These are phyloP conservation scores for Aspergillus mulundensis DNA, from an alignment of 495 filamentous ascomycete genomes.

Conservation along the genomic window DNA sequence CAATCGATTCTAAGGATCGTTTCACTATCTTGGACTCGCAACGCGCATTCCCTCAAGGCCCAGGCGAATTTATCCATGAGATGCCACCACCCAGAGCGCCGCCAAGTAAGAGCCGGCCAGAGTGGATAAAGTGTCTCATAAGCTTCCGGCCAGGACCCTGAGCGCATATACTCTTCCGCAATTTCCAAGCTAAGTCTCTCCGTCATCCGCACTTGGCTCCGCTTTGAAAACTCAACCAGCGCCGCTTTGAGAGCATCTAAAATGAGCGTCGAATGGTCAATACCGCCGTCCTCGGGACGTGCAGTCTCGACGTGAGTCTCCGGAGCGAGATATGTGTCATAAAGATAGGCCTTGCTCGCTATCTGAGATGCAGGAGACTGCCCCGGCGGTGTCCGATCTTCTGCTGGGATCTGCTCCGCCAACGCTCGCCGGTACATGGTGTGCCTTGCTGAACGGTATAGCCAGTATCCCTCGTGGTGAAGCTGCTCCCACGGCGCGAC, in stretches of 20 bases:
- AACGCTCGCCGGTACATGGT: slow-evolving; percentile 53
- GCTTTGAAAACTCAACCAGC: slow-evolving; percentile 58
- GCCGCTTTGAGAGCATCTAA: slow-evolving; percentile 57
- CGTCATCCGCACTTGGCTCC: slow-evolving; percentile 59
- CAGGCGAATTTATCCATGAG: slow-evolving; percentile 70
- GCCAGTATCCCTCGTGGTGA: slow-evolving; percentile 88
- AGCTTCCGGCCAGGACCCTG: slow-evolving; percentile 61
- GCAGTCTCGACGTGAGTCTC: slow-evolving; percentile 70
- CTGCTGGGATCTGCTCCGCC: slow-evolving; percentile 66
- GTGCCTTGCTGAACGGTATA: slow-evolving; percentile 64
- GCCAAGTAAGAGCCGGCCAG: slow-evolving; percentile 71
- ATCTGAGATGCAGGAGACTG: slow-evolving; percentile 65
- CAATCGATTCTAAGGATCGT: slow-evolving; percentile 74
- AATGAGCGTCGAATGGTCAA: slow-evolving; percentile 63
- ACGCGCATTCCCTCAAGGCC: slow-evolving; percentile 70
- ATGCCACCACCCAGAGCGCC: slow-evolving; percentile 76
- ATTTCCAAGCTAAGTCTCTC: slow-evolving; percentile 67
- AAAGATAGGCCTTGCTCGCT: slow-evolving; percentile 61
- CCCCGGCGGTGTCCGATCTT: slow-evolving; percentile 65
- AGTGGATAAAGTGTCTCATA: slow-evolving; percentile 62
- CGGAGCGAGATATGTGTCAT: slow-evolving; percentile 83
- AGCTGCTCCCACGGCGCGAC: slow-evolving; percentile 73
- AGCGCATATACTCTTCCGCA: slow-evolving; percentile 61
- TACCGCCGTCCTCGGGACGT: slow-evolving; percentile 44
- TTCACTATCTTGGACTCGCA: slow-evolving; percentile 56